Evolutionary conservation across 108 stramenopile genomes (phyloP).

Genomic region (Fragilariopsis cylindrus): DNA sequence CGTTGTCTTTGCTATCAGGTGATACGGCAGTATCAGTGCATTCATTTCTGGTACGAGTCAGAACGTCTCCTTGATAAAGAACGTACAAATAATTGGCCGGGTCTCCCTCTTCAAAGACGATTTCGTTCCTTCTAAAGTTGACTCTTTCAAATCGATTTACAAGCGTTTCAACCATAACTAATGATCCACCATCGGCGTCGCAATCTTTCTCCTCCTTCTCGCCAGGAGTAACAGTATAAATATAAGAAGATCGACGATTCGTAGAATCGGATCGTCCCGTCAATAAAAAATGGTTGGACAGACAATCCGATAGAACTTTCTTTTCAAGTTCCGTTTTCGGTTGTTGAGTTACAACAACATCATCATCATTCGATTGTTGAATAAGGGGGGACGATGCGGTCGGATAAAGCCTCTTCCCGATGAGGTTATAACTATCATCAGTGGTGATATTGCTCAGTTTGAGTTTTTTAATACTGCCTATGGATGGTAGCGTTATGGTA

Average conservation of each 20-base stretch:
- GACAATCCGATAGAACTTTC: constrained; percentile 33
- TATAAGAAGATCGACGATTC: background rate
- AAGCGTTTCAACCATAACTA: constrained; percentile 13
- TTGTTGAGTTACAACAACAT: background rate
- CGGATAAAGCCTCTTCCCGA: background rate
- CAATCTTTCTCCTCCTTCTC: background rate
- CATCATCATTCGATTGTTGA: background rate
- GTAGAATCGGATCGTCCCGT: constrained; percentile 7
- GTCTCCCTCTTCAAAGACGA: constrained; percentile 32
- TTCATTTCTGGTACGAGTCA: constrained; percentile 22
- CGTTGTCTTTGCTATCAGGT: background rate
- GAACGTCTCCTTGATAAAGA: constrained; percentile 41
- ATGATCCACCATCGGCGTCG: background rate
- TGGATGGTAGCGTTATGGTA: background rate
- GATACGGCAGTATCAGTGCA: constrained; percentile 4
- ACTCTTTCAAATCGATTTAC: constrained; percentile 27
- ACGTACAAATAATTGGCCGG: constrained; percentile 39
- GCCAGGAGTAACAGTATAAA: background rate
- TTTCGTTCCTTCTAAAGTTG: constrained; percentile 23
- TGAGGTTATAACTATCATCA: background rate
- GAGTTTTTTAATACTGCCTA: background rate
- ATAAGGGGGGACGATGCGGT: background rate
- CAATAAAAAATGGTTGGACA: constrained; percentile 35
- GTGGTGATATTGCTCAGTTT: background rate
- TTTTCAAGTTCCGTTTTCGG: constrained; percentile 34